Base-by-base conservation (phyloP, 1,139 yeast genomes). In the Suhomyces bolitotheri region DNA sequence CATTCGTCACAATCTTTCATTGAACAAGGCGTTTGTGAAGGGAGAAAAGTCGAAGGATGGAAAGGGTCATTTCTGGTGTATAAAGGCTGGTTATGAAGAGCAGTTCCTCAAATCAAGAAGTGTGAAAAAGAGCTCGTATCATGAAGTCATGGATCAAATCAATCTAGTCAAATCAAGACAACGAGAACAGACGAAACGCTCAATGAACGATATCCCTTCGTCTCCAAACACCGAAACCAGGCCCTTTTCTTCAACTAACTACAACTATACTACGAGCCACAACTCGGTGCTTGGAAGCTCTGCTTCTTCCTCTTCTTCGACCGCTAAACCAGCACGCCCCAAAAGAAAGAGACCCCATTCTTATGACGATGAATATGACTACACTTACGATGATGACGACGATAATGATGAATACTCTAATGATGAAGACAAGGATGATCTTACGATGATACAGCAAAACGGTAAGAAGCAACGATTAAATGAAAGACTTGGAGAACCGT, bases 1-100 rank as follows among this genome's bases (percentile, higher is more conserved):
- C 19, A 87, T 87, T 46, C 81, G 96, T 41, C 96, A 87, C 59
- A 85, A 88, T 49, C 66, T 88, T 37, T 83, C 94, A 16, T 68
- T 88, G 47, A 88, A 87, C 62, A 88, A 87, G 56, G 95, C 96
- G 1, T 88, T 88, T 51, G 75, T 83, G 38, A 92, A 92, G 62
- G 88, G 95, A 24, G 96, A 87, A 47, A 84, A 92, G 56, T 90
- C 96, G 11, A 84, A 86, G 50, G 95, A 87, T 59, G 97, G 97
- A 5, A 92, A 92, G 64, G 98, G 98, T 22, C 96, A 90, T 63
- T 92, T 84, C 60, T 94, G 98, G 98, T 80, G 86, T 50, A 87
- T 92, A 36, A 89, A 83, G 44, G 70, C 78, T 15, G 96, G 95
- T 4, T 78, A 73, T 53, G 97, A 90, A 59, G 78, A 78, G 45